Conservation (phyloP, 768 basidiomycete species). For the Paxillus rubicundulus region DNA sequence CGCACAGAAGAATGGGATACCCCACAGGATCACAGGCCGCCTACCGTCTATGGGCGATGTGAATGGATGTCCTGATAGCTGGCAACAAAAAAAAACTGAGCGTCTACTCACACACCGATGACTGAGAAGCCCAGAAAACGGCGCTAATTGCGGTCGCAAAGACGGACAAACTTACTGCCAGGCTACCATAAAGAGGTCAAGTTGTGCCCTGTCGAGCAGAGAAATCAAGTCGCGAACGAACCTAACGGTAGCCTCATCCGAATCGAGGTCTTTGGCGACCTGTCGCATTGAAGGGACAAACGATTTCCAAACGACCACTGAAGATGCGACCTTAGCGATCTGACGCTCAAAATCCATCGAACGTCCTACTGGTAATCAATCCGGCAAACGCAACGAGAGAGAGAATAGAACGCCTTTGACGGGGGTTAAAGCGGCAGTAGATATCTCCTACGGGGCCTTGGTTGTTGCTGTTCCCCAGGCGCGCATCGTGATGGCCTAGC, state of each 20-base stretch:
- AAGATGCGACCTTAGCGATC: background rate
- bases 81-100: slow-evolving; percentile 5
- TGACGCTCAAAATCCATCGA: background rate
- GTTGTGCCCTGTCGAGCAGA: background rate
- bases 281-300: slow-evolving; percentile 70
- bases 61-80: background rate
- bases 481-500: background rate
- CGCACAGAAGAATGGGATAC: slow-evolving; percentile 42
- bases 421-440: slow-evolving; percentile 42
- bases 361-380: slow-evolving; percentile 48
- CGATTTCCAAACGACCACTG: slow-evolving; percentile 63
- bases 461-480: background rate
- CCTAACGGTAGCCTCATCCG: slow-evolving; percentile 56
- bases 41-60: slow-evolving; percentile 50
- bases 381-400: slow-evolving; percentile 55
- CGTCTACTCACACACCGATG: slow-evolving; percentile 40
- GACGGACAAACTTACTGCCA: slow-evolving; percentile 48
- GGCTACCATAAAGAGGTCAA: slow-evolving; percentile 18
- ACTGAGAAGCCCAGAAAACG: slow-evolving; percentile 46
- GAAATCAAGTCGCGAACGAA: slow-evolving; percentile 9
- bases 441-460: background rate
- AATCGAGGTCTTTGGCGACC: slow-evolving; percentile 59
- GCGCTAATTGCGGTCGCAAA: slow-evolving; percentile 41
- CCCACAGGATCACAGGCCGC: slow-evolving; percentile 52
- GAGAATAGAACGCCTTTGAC: slow-evolving; percentile 48